Percentiles rank a stretch among this genome's conserved stretches.
Evolutionary conservation across 2,329 filamentous ascomycete species (phyloP).

Genomic region (Aspergillus bombycis): DNA sequence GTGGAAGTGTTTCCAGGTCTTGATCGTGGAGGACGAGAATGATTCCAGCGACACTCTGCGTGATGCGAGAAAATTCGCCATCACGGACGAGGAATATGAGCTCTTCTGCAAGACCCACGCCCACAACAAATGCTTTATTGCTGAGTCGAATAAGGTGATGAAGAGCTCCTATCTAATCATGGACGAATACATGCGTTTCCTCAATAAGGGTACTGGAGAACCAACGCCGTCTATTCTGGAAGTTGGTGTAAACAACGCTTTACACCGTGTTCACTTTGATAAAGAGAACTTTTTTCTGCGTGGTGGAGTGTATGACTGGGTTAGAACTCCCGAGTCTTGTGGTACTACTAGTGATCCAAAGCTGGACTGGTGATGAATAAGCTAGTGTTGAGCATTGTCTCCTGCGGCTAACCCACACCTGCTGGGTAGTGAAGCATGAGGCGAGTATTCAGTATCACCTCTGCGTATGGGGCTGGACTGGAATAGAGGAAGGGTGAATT

Average conservation of each 20-base stretch:
- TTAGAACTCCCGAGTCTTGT: too few species aligned
- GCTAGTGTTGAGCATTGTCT: too few species aligned
- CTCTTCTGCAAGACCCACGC: constrained; percentile 34
- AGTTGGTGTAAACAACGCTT: background rate
- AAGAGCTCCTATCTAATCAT: constrained; percentile 55
- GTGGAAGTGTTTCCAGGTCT: constrained; percentile 60
- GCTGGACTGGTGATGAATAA: too few species aligned
- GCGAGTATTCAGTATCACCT: too few species aligned
- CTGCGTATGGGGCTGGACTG: too few species aligned
- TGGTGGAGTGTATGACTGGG: too few species aligned
- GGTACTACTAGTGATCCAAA: too few species aligned
- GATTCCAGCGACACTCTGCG: constrained; percentile 46
- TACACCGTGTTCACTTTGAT: too few species aligned
- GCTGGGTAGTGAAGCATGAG: too few species aligned
- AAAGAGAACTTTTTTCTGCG: too few species aligned
- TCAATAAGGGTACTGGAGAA: constrained; percentile 23
- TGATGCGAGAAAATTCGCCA: constrained; percentile 49
- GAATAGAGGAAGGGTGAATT: too few species aligned
- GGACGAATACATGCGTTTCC: constrained; percentile 56
- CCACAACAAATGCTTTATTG: constrained; percentile 48
- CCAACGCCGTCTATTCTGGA: background rate
- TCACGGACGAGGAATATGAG: constrained; percentile 40
- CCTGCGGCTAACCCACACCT: too few species aligned
- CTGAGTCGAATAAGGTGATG: constrained; percentile 57
- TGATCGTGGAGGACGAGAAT: constrained; percentile 59